Evolutionary conservation across 331 rosid genomes (phyloP), one percentile per base, ranked within the genome.

Genomic region (Pyrus hybrid): DNA sequence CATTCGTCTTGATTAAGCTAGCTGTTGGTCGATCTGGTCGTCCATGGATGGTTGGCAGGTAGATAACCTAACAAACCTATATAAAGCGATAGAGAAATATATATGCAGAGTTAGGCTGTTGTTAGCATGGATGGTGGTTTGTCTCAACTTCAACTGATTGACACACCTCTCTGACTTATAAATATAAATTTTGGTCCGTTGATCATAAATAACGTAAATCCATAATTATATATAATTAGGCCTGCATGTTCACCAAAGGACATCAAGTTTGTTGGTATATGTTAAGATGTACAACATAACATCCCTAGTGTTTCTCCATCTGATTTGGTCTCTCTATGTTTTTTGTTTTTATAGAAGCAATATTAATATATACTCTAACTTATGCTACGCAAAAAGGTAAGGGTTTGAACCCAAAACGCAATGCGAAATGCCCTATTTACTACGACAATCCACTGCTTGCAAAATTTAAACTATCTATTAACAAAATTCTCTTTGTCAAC

Each of bases 61-160:
- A 7, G 79, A 77, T 61, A 49, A 63, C 83, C 79, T 67, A 80
- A 74, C 76, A 61, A 51, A 14, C 79, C 73, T 32, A 28, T 30
- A 16, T 49, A 22, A 47, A 47, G 18, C 57, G 9, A 35, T 4
- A 45, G 20, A 57, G 8, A 17, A 17, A 20, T 53, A 53, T 51
- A 41, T 58, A 18, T 72, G 5, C 18, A 8, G 11, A 17, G 37
- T 25, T 62, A 6, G 67, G 35, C 37, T 62, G 37, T 53, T 68
- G 37, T 53, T 68, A 67, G 45, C 56, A 51, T 74, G 12, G 63
- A 51, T 74, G 37, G 73, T 28, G 63, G 80, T 26, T 35, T 80
- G 2, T 54, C 33, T 71, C 65, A 28, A 80, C 68, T 57, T 80
- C 60, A 61, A 63, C 17, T 2, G 41, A 79, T 37, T 33, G 76